Percentiles rank a stretch among this genome's conserved stretches.
phyloP scores from a whole-genome alignment of 2,329 filamentous ascomycete genomes.

The Epichloe sp. region DNA sequence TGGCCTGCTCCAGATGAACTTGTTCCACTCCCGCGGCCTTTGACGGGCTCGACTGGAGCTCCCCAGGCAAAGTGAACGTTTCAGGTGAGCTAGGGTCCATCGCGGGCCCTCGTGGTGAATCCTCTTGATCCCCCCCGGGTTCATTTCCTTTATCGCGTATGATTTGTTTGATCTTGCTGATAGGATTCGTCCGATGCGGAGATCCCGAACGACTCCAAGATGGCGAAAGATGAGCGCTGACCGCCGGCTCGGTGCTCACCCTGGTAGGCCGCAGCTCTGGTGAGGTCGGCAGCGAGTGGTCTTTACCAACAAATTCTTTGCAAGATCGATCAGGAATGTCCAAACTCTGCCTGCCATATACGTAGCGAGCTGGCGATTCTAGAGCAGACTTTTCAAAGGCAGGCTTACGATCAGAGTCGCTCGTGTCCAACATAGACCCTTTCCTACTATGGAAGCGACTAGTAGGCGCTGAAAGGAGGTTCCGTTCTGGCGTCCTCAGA shows the following conservation, averaged over 20 bases:
- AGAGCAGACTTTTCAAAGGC: conserved; percentile 10
- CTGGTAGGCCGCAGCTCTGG: conserved; percentile 36
- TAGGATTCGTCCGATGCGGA: conserved; percentile 42
- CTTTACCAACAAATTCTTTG: conserved; percentile 28
- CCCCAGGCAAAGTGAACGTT: conserved; percentile 9
- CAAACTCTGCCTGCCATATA: conserved; percentile 28
- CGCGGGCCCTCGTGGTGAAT: conserved; percentile 13
- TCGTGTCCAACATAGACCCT: conserved; percentile 25
- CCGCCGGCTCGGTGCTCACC: conserved; percentile 39
- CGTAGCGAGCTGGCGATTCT: conserved; percentile 13
- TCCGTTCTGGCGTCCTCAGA: conserved; percentile 20
- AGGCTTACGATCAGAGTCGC: conserved; percentile 25
- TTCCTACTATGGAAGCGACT: conserved; percentile 22
- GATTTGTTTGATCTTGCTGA: conserved; percentile 41
- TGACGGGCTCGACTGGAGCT: conserved; percentile 9
- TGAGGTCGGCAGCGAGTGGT: conserved; percentile 35
- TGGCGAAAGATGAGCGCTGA: conserved; percentile 51
- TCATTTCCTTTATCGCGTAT: conserved; percentile 42
- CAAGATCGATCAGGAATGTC: conserved; percentile 30
- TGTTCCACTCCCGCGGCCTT: conserved; percentile 23
- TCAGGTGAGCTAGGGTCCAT: conserved; percentile 14
- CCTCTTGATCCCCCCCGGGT: conserved; percentile 23
- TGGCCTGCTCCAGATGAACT: conserved; percentile 6
- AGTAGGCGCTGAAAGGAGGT: conserved; percentile 13
- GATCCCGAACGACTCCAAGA: conserved; percentile 49